Conservation (phyloP, 2,329 filamentous ascomycete genomes). For the Colletotrichum brevisporum region DNA sequence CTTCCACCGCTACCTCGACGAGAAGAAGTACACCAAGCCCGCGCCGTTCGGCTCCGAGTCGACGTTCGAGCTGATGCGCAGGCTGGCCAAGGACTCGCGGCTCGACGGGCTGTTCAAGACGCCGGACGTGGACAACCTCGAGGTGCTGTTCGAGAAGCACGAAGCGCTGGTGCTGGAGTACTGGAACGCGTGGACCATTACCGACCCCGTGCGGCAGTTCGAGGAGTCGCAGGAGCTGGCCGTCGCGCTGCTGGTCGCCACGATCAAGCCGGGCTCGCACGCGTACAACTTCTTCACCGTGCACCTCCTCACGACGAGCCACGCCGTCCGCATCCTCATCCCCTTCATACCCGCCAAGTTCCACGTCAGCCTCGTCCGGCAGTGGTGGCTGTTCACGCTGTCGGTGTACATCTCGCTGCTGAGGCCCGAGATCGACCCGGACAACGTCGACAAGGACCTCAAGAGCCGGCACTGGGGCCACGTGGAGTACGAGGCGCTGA, state of each 20-base stretch:
- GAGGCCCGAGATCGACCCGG: conserved; percentile 79
- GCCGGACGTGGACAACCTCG: conserved; percentile 74
- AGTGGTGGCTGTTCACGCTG: conserved; percentile 92
- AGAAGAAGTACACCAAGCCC: conserved; percentile 77
- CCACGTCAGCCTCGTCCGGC: conserved; percentile 80
- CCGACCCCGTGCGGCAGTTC: conserved; percentile 81
- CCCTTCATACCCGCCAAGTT: conserved; percentile 81
- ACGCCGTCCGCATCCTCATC: conserved; percentile 89
- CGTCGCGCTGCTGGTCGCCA: conserved; percentile 73
- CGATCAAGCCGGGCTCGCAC: conserved; percentile 69
- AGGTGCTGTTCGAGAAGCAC: conserved; percentile 76
- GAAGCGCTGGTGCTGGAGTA: conserved; percentile 84
- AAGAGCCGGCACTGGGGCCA: conserved; percentile 81
- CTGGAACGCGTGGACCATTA: conserved; percentile 89
- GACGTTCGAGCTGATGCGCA: conserved; percentile 78
- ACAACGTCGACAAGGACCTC: conserved; percentile 74
- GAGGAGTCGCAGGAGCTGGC: conserved; percentile 76
- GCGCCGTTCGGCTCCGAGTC: conserved; percentile 72
- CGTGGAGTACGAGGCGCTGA: conserved; percentile 79
- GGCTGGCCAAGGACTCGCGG: conserved; percentile 76
- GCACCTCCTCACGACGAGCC: conserved; percentile 86
- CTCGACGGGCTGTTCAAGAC: conserved; percentile 77
- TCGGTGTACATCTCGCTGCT: conserved; percentile 82
- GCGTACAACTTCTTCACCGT: conserved; percentile 87
- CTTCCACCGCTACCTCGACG: conserved; percentile 78